Percentiles rank a stretch among this genome's conserved stretches.
These are phyloP conservation scores for Monascus purpureus DNA, from an alignment of 495 filamentous ascomycete genomes.

Conservation along the genomic window DNA sequence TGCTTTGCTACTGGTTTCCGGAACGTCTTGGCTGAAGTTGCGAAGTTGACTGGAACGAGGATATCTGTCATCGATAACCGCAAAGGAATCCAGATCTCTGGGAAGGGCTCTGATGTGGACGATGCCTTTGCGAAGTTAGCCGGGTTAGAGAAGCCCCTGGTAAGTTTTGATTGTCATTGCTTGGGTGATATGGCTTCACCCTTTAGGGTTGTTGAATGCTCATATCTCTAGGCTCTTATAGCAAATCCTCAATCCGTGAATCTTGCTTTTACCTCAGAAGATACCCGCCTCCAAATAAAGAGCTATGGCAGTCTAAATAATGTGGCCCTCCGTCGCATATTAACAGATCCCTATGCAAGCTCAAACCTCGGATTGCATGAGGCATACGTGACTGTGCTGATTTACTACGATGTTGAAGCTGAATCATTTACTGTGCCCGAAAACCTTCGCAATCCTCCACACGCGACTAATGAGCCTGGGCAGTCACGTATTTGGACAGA, in stretches of 20 bases:
- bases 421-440: slow-evolving; percentile 3
- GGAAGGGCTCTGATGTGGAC: slow-evolving; percentile 37
- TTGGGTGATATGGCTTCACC: too few species aligned
- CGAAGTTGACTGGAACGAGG: slow-evolving; percentile 8
- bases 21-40: slow-evolving; percentile 6
- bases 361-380: slow-evolving; percentile 3
- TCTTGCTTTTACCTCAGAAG: not conserved
- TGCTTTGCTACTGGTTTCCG: slow-evolving; percentile 6
- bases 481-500: slow-evolving; percentile 12
- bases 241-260: slow-evolving; percentile 4
- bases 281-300: slow-evolving; percentile 3
- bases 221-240: too few species aligned
- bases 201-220: too few species aligned
- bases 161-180: slow-evolving; percentile 6
- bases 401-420: slow-evolving; percentile 5
- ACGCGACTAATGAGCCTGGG: slow-evolving; percentile 3
- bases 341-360: slow-evolving; percentile 5
- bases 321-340: slow-evolving; percentile 7
- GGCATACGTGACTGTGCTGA: slow-evolving; percentile 8
- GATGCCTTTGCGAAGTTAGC: slow-evolving; percentile 54
- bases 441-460: slow-evolving; percentile 4
- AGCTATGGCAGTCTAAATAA: slow-evolving; percentile 6
- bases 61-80: slow-evolving; percentile 7
- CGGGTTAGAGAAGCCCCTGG: slow-evolving; percentile 40
- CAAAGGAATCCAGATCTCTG: slow-evolving; percentile 11